phyloP scores from a whole-genome alignment of 2,329 filamentous ascomycete genomes.

The Pyricularia sp. region DNA sequence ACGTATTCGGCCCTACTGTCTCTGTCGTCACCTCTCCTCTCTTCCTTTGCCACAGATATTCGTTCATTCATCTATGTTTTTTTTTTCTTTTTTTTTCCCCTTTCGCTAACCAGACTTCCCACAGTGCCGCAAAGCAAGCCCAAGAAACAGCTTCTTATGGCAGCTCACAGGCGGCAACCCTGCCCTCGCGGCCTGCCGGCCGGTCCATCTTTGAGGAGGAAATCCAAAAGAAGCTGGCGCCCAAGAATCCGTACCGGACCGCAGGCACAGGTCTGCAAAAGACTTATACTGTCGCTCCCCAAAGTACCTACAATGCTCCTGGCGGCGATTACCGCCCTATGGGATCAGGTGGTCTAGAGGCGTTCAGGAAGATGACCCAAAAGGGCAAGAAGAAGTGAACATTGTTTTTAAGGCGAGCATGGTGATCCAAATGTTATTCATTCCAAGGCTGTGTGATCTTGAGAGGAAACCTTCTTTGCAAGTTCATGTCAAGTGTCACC shows the following conservation, averaged over 20 bases:
- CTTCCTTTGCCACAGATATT: not conserved
- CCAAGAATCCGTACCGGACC: constrained; percentile 42
- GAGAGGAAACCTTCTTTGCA: not conserved
- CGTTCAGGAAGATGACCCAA: constrained; percentile 52
- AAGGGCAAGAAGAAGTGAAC: constrained; percentile 33
- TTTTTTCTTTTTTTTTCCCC: not conserved
- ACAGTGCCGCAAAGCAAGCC: constrained; percentile 38
- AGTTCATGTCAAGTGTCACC: not conserved
- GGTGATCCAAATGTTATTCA: not conserved
- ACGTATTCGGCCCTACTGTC: constrained; percentile 18
- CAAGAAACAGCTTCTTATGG: constrained; percentile 31
- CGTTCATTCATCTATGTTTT: not conserved
- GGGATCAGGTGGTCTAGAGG: constrained; percentile 49
- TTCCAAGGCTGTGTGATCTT: not conserved
- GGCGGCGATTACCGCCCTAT: constrained; percentile 43
- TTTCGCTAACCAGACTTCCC: constrained; percentile 5
- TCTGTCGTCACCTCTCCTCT: not conserved
- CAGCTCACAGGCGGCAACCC: constrained; percentile 21
- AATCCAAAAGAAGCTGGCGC: constrained; percentile 44
- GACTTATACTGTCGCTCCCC: constrained; percentile 46
- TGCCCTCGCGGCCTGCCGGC: constrained; percentile 16
- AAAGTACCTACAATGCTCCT: constrained; percentile 44
- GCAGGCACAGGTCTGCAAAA: constrained; percentile 39
- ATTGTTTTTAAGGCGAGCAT: not conserved
- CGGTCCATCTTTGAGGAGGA: constrained; percentile 30